Conservation (phyloP, 2,329 filamentous ascomycete genomes). For the Grosmannia penicillata region DNA sequence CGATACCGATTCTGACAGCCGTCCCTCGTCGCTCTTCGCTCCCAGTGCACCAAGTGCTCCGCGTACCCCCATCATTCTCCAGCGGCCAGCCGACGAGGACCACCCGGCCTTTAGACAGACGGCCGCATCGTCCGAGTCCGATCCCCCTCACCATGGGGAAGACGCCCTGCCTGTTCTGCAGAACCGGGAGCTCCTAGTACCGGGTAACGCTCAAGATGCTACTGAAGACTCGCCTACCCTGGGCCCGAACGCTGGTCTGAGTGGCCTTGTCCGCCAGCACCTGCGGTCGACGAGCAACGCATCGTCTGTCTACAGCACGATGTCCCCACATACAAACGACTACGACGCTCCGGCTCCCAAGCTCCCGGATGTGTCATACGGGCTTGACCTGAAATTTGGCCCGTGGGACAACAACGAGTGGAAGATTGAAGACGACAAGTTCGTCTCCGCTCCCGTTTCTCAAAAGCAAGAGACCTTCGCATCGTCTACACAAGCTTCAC, state of each 20-base stretch:
- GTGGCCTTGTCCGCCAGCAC: conserved; percentile 72
- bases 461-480: no score
- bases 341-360: background rate
- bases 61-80: conserved; percentile 18
- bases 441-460: no score
- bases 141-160: no score
- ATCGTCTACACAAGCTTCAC: no score
- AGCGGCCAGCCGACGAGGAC: conserved; percentile 35
- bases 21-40: background rate
- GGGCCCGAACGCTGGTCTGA: conserved; percentile 55
- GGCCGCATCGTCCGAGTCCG: conserved; percentile 16
- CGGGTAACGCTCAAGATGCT: conserved; percentile 7
- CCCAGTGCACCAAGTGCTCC: background rate
- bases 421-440: background rate
- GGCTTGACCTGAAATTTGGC: conserved; percentile 21
- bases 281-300: conserved; percentile 65
- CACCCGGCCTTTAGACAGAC: conserved; percentile 39
- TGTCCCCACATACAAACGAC: background rate
- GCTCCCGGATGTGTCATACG: conserved; percentile 12
- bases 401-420: conserved; percentile 26
- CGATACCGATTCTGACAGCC: conserved; percentile 24
- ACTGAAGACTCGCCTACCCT: conserved; percentile 64
- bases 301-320: conserved; percentile 57
- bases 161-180: conserved; percentile 3
- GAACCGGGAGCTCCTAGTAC: background rate